Conservation (phyloP, 1,284 basidiomycete species). For the Phylloporus sp. region DNA sequence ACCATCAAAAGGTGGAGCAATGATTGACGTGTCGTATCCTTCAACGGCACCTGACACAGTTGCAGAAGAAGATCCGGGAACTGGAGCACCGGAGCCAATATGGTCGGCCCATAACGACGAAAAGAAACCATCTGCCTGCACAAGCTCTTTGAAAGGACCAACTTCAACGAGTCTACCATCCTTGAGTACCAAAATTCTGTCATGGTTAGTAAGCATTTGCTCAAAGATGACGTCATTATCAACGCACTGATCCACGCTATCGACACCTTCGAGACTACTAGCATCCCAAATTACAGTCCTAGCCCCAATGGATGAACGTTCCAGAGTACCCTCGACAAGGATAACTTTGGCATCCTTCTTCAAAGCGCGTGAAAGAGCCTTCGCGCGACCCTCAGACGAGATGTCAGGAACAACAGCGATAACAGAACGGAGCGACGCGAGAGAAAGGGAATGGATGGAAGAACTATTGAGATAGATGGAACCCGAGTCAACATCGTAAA, state of each 20-base stretch:
- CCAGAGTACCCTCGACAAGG: constrained; percentile 80
- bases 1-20: constrained; percentile 17
- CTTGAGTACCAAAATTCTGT: constrained; percentile 82
- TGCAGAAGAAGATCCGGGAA: constrained; percentile 39
- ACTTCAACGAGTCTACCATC: constrained; percentile 84
- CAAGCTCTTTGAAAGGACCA: constrained; percentile 77
- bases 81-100: constrained; percentile 49
- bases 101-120: constrained; percentile 87
- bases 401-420: constrained; percentile 87
- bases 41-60: constrained; percentile 27
- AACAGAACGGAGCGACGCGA: constrained; percentile 77
- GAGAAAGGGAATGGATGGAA: constrained; percentile 87
- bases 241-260: constrained; percentile 63
- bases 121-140: constrained; percentile 74
- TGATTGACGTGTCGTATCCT: constrained; percentile 34
- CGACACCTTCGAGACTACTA: constrained; percentile 52
- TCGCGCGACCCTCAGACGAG: constrained; percentile 85
- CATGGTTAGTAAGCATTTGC: constrained; percentile 6
- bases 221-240: neutral
- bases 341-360: constrained; percentile 87
- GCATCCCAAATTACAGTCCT: constrained; percentile 78
- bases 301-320: constrained; percentile 75
- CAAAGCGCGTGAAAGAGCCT: constrained; percentile 87
- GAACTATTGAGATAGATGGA: constrained; percentile 83
- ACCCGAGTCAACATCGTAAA: constrained; percentile 85